phyloP scores from a whole-genome alignment of 441 rosid genomes.

The Brassica balearica region DNA sequence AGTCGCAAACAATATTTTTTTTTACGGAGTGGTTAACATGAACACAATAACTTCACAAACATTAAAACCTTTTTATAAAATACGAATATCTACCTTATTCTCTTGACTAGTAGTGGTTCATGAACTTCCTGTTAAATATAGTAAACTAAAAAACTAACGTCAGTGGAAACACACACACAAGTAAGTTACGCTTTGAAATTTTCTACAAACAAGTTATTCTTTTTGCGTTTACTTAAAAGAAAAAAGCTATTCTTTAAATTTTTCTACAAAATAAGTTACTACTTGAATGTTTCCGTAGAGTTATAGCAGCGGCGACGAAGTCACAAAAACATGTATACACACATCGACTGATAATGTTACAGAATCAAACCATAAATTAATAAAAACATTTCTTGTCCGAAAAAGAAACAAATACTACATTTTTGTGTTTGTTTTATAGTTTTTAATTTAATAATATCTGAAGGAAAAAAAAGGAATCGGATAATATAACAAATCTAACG shows the following conservation, averaged over 20 bases:
- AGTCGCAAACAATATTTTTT: not conserved
- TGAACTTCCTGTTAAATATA: not conserved
- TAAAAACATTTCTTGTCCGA: not conserved
- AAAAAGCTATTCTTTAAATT: not conserved
- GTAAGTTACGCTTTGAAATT: too few species aligned
- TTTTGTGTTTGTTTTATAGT: not conserved
- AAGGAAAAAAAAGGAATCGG: conserved; percentile 1
- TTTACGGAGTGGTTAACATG: not conserved
- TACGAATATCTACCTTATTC: not conserved
- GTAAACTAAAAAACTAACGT: not conserved
- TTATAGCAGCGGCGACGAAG: not conserved
- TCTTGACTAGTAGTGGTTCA: conserved; percentile 15
- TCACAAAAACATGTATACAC: not conserved
- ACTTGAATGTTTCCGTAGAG: not conserved
- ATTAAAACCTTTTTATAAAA: not conserved
- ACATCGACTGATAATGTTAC: not conserved
- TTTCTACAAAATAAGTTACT: not conserved
- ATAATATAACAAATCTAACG: conserved; percentile 9
- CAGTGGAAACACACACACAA: not conserved
- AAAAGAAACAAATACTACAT: too few species aligned
- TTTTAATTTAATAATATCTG: not conserved
- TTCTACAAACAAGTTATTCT: too few species aligned
- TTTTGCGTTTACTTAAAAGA: too few species aligned
- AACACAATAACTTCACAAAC: conserved; percentile 10
- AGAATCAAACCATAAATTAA: too few species aligned